Percentiles rank a stretch among this genome's conserved stretches.
phyloP scores from a whole-genome alignment of 495 filamentous ascomycete species.

The Aspergillus kassunensis region DNA sequence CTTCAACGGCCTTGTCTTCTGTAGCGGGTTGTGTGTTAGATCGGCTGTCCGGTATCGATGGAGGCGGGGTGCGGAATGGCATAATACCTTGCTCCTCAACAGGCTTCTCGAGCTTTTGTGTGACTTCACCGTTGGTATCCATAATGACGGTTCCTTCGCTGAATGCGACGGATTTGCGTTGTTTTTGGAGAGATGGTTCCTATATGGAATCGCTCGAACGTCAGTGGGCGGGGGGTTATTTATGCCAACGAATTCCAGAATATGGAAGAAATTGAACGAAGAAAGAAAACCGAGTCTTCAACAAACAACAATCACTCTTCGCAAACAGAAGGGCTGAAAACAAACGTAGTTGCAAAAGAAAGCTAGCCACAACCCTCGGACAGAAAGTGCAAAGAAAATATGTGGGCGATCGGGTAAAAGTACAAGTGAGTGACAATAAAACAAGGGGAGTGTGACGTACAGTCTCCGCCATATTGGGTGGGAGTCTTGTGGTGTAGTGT shows the following conservation, averaged over 20 bases:
- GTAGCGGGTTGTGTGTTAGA: not conserved
- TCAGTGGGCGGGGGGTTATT: slow-evolving; percentile 18
- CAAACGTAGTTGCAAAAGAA: slow-evolving; percentile 10
- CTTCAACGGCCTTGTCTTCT: slow-evolving; percentile 64
- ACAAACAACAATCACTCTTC: no score
- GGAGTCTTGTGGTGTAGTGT: slow-evolving; percentile 1
- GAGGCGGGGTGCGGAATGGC: not conserved
- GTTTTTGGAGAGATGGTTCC: slow-evolving; percentile 35
- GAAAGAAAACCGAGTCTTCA: no score
- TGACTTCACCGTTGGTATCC: slow-evolving; percentile 78
- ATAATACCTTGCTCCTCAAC: slow-evolving; percentile 63
- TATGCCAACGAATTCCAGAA: no score
- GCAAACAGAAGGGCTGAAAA: not conserved
- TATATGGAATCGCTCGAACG: slow-evolving; percentile 15
- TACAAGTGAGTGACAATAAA: no score
- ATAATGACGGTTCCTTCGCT: slow-evolving; percentile 79
- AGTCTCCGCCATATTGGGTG: slow-evolving; percentile 40
- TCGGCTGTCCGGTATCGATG: not conserved
- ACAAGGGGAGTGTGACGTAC: slow-evolving; percentile 50
- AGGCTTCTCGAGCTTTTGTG: slow-evolving; percentile 61
- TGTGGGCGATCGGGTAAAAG: slow-evolving; percentile 42
- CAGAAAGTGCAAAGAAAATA: slow-evolving; percentile 35
- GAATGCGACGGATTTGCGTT: slow-evolving; percentile 89
- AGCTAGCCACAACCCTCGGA: not conserved
- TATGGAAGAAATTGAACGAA: no score